These are phyloP conservation scores for rapeseed (Brassica napus) DNA, from an alignment of 345 rosid species.

Conservation along the genomic window Da-Ae NC_063441.1:2414501-2415000, in stretches of 20 bases:
- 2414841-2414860: constrained; percentile 4
- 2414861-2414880: constrained; percentile 2
- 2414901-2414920: too few relatives aligned
- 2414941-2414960: too few relatives aligned
- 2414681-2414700: not conserved
- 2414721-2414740: not conserved
- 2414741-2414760: not conserved
- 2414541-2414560: too few relatives aligned
- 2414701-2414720: not conserved
- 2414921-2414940: too few relatives aligned
- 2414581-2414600: not conserved
- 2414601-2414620: not conserved
- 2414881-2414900: not conserved
- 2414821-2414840: not conserved
- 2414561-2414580: too few relatives aligned
- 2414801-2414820: not conserved
- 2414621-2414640: not conserved
- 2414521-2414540: too few relatives aligned
- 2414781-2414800: constrained; percentile 23
- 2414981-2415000: too few relatives aligned
- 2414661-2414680: not conserved
- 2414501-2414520: too few relatives aligned
- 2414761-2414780: not conserved
- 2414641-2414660: not conserved
- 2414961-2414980: too few relatives aligned